Evolutionary conservation across 1,284 basidiomycete species (phyloP).

Genomic region (Apiotrichum porosum): DNA sequence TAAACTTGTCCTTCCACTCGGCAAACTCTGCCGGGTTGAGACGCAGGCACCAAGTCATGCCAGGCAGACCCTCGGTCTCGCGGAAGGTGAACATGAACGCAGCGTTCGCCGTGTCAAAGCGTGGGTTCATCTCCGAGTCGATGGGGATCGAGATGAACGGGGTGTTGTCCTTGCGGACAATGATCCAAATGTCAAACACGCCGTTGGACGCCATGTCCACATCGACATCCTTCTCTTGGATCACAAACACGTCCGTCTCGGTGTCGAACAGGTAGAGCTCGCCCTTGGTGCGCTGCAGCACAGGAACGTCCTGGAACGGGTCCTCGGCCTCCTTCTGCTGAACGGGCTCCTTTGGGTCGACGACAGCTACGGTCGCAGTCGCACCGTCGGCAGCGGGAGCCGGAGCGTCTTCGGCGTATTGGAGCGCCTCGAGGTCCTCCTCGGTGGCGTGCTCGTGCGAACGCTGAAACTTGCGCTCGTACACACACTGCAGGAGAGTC

Average conservation of each 20-base stretch:
- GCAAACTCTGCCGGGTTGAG: slow-evolving; percentile 61
- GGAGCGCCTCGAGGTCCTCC: slow-evolving; percentile 66
- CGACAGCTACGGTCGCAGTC: background rate
- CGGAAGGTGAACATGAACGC: slow-evolving; percentile 65
- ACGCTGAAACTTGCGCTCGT: slow-evolving; percentile 74
- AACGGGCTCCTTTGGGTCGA: too few relatives aligned
- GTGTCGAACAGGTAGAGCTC: slow-evolving; percentile 68
- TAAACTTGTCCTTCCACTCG: slow-evolving; percentile 64
- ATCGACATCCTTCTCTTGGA: slow-evolving; percentile 63
- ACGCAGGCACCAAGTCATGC: slow-evolving; percentile 78
- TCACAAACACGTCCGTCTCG: slow-evolving; percentile 63
- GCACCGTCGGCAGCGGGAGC: background rate
- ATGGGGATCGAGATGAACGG: slow-evolving; percentile 49
- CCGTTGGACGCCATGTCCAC: slow-evolving; percentile 63
- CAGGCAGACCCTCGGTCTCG: slow-evolving; percentile 54
- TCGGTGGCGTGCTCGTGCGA: slow-evolving; percentile 67
- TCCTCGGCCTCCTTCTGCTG: slow-evolving; percentile 26
- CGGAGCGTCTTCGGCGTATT: slow-evolving; percentile 45
- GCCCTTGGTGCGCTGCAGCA: slow-evolving; percentile 45
- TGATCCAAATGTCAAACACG: slow-evolving; percentile 51
- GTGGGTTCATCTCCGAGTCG: slow-evolving; percentile 58
- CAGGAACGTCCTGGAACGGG: slow-evolving; percentile 47
- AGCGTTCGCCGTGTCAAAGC: slow-evolving; percentile 46
- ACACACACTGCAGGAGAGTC: slow-evolving; percentile 90
- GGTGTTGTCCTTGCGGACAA: slow-evolving; percentile 39